phyloP scores from a whole-genome alignment of 2,329 filamentous ascomycete genomes.

The Ophiocordyceps polyrhachis-furcata region DNA sequence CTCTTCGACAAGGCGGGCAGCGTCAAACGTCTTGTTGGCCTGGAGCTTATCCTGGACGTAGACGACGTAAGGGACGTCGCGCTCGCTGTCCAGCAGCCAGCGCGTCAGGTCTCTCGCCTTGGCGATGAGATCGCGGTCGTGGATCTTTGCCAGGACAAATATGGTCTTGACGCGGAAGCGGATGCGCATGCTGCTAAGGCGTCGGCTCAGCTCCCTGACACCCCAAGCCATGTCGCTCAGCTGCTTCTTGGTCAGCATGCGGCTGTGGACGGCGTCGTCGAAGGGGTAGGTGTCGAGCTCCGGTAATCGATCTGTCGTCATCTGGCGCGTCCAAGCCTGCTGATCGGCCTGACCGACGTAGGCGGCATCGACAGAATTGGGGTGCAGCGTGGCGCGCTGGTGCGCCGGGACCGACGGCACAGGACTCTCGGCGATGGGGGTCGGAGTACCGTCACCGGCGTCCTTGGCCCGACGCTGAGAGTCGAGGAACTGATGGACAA shows the following conservation, averaged over 20 bases:
- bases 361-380: constrained; percentile 19
- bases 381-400: constrained; percentile 18
- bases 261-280: constrained; percentile 29
- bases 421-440: constrained; percentile 4
- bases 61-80: constrained; percentile 52
- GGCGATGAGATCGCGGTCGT: constrained; percentile 61
- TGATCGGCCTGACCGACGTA: constrained; percentile 37
- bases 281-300: constrained; percentile 18
- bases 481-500: constrained; percentile 47
- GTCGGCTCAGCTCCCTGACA: constrained; percentile 75
- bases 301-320: constrained; percentile 21
- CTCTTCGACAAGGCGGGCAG: constrained; percentile 45
- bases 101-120: constrained; percentile 59
- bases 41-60: constrained; percentile 66
- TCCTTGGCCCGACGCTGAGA: constrained; percentile 24
- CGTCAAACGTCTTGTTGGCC: constrained; percentile 55
- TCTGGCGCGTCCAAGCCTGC: constrained; percentile 31
- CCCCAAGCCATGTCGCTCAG: constrained; percentile 95
- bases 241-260: constrained; percentile 88
- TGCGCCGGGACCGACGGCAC: constrained; percentile 1
- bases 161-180: constrained; percentile 67
- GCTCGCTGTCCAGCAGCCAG: constrained; percentile 62
- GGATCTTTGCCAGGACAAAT: constrained; percentile 81
- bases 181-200: constrained; percentile 65
- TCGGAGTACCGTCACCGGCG: constrained; percentile 6